Percentiles rank a stretch among this genome's conserved stretches.
Evolutionary conservation across 768 basidiomycete genomes (phyloP).

Genomic region (Tricholoma furcatifolium): DNA sequence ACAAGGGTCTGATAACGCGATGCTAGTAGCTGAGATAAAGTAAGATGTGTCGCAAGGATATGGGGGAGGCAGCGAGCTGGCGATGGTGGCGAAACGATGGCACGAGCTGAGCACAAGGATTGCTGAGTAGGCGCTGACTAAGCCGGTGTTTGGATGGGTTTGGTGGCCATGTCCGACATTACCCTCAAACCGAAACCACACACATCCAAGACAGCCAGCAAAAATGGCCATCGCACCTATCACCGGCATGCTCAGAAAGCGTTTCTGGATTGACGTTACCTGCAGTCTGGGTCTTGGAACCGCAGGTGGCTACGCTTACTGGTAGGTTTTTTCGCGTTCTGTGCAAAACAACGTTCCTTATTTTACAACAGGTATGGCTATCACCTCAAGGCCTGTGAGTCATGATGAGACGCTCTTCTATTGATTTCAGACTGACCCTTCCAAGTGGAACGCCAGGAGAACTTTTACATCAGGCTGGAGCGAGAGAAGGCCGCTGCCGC

Average conservation of each 20-base stretch:
- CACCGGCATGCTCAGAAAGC: conserved; percentile 91
- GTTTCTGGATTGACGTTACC: conserved; percentile 83
- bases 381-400: conserved; percentile 77
- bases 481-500: conserved; percentile 43
- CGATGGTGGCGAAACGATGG: conserved; percentile 23
- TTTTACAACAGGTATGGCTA: conserved; percentile 68
- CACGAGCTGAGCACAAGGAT: conserved; percentile 25
- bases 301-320: conserved; percentile 75
- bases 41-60: conserved; percentile 22
- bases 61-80: conserved; percentile 15
- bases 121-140: conserved; percentile 21
- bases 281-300: conserved; percentile 76
- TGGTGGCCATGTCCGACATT: conserved; percentile 31
- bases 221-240: conserved; percentile 87
- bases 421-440: conserved; percentile 2
- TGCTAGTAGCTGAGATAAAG: conserved; percentile 7
- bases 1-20: conserved; percentile 25
- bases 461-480: conserved; percentile 85
- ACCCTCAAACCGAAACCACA: conserved; percentile 30
- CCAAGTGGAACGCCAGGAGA: conserved; percentile 80
- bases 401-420: background rate
- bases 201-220: conserved; percentile 19
- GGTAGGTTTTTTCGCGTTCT: conserved; percentile 50
- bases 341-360: conserved; percentile 9
- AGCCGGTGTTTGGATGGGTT: conserved; percentile 18